These are phyloP conservation scores for Dendrobium nobile DNA, from an alignment of 106 monocot genomes.

Conservation along the genomic window DNA sequence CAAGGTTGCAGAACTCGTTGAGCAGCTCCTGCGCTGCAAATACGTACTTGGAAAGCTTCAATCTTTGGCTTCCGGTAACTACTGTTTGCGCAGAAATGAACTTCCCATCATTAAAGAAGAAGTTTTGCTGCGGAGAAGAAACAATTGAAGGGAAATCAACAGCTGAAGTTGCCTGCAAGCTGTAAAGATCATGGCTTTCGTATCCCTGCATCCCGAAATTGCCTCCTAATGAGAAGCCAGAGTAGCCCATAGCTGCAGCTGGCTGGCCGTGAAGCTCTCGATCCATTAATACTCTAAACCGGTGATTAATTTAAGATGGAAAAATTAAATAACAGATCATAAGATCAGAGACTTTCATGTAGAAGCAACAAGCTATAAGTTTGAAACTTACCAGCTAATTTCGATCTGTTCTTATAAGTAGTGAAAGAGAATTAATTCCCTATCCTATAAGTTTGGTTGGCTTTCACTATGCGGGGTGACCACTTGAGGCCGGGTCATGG, in stretches of 20 bases:
- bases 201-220: slow-evolving; percentile 12
- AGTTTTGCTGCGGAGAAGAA: not conserved
- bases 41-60: slow-evolving; percentile 34
- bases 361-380: not conserved
- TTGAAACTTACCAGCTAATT: not conserved
- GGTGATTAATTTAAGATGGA: not conserved
- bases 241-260: slow-evolving; percentile 4
- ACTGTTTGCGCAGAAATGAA: too few relatives aligned
- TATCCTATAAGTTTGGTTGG: not conserved
- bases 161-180: slow-evolving; percentile 17
- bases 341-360: too few relatives aligned
- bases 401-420: not conserved
- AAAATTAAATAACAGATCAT: too few relatives aligned
- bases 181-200: slow-evolving; percentile 28
- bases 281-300: not conserved
- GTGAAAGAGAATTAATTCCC: not conserved
- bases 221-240: slow-evolving; percentile 7
- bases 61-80: not conserved
- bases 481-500: not conserved
- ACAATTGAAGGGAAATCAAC: not conserved
- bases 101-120: not conserved
- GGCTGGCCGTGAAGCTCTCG: not conserved
- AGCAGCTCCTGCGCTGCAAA: slow-evolving; percentile 35
- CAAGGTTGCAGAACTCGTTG: slow-evolving; percentile 41
- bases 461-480: not conserved